Base-by-base conservation (phyloP, 306 rosid genomes). In the Prunus davidiana region DNA sequence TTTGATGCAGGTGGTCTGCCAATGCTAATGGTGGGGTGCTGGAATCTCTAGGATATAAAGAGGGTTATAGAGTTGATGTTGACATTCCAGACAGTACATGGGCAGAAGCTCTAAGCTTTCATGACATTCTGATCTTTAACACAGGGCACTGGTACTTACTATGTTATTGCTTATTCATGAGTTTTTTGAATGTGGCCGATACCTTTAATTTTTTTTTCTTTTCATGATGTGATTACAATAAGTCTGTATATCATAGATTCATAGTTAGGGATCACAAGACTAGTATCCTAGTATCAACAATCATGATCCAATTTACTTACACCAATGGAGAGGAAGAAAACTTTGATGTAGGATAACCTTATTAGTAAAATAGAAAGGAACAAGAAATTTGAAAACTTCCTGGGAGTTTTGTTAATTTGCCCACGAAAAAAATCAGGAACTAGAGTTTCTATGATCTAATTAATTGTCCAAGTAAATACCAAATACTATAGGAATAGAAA, bases 61-160 rank as follows among this genome's bases (percentile, higher is more conserved):
- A 88, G 72, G 97, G 97, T 38, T 95, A 45, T 78, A 90, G 97
- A 86, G 97, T 95, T 76, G 97, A 90, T 66, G 91, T 95, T 78
- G 97, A 95, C 84, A 77, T 92, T 76, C 93, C 97, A 16, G 97
- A 88, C 30, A 79, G 86, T 79, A 90, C 98, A 64, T 95, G 98
- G 98, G 85, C 80, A 14, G 88, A 81, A 69, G 91, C 98, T 72
- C 89, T 87, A 41, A 81, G 82, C 77, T 90, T 90, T 85, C 98
- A 95, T 45, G 88, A 92, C 73, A 86, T 90, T 86, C 81, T 95
- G 76, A 82, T 95, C 70, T 89, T 92, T 49, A 95, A 90, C 87
- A 95, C 98, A 0, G 98, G 98, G 25, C 98, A 95, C 82, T 95
- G 97, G 98, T 94, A 89, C 73, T 72, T 73, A 49, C 55, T 63